Percentiles rank a stretch among this genome's conserved stretches.
phyloP scores from a whole-genome alignment of 2,329 filamentous ascomycete species.

The Sporothrix dimorphospora region DNA sequence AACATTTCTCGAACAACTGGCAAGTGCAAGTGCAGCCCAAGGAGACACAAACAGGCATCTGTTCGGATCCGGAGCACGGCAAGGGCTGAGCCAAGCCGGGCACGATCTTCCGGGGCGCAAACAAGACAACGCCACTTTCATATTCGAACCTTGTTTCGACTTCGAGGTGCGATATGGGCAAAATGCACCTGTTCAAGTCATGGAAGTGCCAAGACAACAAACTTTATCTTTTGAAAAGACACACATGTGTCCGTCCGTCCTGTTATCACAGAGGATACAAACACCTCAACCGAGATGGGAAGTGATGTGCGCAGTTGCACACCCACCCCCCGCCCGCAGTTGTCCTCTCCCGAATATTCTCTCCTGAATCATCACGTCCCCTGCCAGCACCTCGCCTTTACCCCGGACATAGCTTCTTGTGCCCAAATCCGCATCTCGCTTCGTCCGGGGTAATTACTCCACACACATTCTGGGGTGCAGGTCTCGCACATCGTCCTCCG shows the following conservation, averaged over 20 bases:
- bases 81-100: conserved; percentile 5
- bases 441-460: conserved; percentile 5
- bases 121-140: not conserved
- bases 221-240: not conserved
- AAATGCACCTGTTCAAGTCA: too few species aligned
- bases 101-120: not conserved
- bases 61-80: not conserved
- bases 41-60: not conserved
- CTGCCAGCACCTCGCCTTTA: not conserved
- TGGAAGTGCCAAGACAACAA: too few species aligned
- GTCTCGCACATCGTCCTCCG: not conserved
- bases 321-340: not conserved
- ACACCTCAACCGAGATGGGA: not conserved
- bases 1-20: not conserved
- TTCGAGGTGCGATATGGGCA: not conserved
- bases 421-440: not conserved
- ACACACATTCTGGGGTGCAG: conserved; percentile 9
- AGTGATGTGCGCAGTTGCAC: conserved; percentile 8
- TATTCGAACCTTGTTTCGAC: not conserved
- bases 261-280: not conserved
- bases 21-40: not conserved
- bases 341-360: conserved; percentile 3
- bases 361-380: conserved; percentile 12
- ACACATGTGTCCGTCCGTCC: not conserved
- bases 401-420: not conserved